Percentiles rank a stretch among this genome's conserved stretches.
These are phyloP conservation scores for Keqinozyma sinolaborantium DNA, from an alignment of 1,139 yeast genomes.

Conservation along the genomic window DNA sequence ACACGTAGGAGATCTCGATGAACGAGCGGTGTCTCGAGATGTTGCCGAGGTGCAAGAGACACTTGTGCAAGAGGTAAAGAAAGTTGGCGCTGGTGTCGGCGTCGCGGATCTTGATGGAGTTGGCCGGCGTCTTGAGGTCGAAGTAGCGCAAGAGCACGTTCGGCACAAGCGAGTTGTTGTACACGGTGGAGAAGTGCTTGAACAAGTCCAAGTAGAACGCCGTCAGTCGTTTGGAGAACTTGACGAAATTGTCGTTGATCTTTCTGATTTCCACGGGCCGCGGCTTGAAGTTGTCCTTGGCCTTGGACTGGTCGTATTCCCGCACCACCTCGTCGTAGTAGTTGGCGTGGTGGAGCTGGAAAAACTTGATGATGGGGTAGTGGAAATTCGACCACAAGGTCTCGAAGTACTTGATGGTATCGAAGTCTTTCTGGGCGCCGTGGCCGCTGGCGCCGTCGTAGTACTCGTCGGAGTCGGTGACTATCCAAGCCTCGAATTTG, in stretches of 20 bases:
- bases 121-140: conserved; percentile 13
- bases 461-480: conserved; percentile 27
- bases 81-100: conserved; percentile 35
- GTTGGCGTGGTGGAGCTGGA: conserved; percentile 37
- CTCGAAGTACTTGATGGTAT: conserved; percentile 39
- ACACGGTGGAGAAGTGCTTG: conserved; percentile 33
- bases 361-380: conserved; percentile 60
- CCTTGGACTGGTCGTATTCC: conserved; percentile 7
- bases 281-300: conserved; percentile 17
- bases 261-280: conserved; percentile 56
- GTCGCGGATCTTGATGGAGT: conserved; percentile 13
- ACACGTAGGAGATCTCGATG: conserved; percentile 38
- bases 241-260: conserved; percentile 47
- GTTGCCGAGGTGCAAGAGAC: conserved; percentile 57
- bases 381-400: conserved; percentile 59
- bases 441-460: conserved; percentile 11
- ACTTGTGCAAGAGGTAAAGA: conserved; percentile 49
- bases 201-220: conserved; percentile 43
- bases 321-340: conserved; percentile 16
- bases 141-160: conserved; percentile 21
- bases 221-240: conserved; percentile 42
- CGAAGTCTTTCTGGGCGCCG: conserved; percentile 19
- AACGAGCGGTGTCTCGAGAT: conserved; percentile 54
- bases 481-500: conserved; percentile 37
- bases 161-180: conserved; percentile 32